phyloP scores from a whole-genome alignment of 352 stramenopile species.

The Pythium volutum region DNA sequence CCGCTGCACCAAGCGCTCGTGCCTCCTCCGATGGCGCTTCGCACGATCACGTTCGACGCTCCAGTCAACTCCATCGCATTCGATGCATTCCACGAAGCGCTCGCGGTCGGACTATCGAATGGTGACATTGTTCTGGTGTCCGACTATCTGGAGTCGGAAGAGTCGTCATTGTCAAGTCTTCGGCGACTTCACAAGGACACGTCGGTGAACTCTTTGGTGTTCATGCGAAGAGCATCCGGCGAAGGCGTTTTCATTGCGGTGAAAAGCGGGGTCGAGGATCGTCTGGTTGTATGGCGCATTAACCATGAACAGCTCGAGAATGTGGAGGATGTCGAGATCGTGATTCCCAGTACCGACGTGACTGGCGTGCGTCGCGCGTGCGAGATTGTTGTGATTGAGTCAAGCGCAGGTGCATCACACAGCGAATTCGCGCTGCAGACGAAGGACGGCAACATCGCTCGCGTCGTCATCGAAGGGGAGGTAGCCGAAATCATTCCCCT shows the following conservation, averaged over 20 bases:
- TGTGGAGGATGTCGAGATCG: not conserved
- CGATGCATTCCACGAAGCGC: constrained; percentile 35
- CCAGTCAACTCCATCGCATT: constrained; percentile 60
- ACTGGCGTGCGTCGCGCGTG: constrained; percentile 11
- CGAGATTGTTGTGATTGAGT: constrained; percentile 7
- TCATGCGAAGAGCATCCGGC: not conserved
- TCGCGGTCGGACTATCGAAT: constrained; percentile 42
- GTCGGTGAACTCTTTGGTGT: constrained; percentile 10
- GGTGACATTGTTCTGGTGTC: constrained; percentile 42
- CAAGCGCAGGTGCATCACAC: not conserved
- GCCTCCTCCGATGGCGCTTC: constrained; percentile 59
- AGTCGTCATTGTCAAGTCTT: not conserved
- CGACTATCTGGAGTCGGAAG: constrained; percentile 31
- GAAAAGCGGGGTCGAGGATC: constrained; percentile 13
- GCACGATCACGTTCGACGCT: constrained; percentile 34
- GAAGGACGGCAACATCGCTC: constrained; percentile 32
- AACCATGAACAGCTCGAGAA: not conserved
- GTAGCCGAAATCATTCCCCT: not conserved
- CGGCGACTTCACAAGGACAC: constrained; percentile 1
- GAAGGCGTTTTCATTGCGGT: not conserved
- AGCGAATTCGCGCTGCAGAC: constrained; percentile 30
- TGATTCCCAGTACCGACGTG: constrained; percentile 19
- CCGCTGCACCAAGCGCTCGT: constrained; percentile 62
- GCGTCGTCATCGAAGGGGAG: constrained; percentile 5
- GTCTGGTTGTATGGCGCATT: constrained; percentile 12